A percentile compares a stretch with the other conserved stretches of the same genome.
phyloP scores from a whole-genome alignment of 139 green algal species.

The Chloropicon primus region DNA sequence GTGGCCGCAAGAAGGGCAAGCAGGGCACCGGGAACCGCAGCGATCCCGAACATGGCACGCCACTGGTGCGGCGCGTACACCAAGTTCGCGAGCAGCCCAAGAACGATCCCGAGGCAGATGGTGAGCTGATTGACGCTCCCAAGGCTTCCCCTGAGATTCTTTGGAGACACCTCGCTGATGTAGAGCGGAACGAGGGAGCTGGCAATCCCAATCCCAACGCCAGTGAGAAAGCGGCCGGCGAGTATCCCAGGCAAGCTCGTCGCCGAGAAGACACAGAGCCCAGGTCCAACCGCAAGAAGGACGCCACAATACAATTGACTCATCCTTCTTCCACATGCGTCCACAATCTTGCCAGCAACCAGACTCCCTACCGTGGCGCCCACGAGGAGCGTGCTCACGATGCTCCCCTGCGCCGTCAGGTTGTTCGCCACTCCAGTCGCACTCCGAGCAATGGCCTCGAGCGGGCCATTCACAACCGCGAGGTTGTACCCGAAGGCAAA shows the following conservation, averaged over 20 bases:
- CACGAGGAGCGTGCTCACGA: neutral
- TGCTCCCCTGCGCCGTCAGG: neutral
- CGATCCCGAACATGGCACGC: constrained; percentile 74
- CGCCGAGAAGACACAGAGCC: constrained; percentile 16
- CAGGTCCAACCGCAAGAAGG: neutral
- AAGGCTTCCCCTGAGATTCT: constrained; percentile 59
- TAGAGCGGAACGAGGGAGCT: constrained; percentile 86
- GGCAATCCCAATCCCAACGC: constrained; percentile 79
- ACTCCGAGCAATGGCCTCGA: constrained; percentile 32
- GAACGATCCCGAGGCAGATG: constrained; percentile 84
- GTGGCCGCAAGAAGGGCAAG: constrained; percentile 31
- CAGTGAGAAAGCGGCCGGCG: constrained; percentile 57
- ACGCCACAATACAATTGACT: neutral
- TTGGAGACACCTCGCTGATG: constrained; percentile 82
- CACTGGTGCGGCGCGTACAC: constrained; percentile 49
- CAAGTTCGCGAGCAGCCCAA: constrained; percentile 54
- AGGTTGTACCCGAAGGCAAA: constrained; percentile 77
- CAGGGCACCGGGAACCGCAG: constrained; percentile 43
- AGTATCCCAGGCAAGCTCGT: constrained; percentile 43
- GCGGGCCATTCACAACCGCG: constrained; percentile 73
- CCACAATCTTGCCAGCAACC: neutral
- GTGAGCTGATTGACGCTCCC: constrained; percentile 88
- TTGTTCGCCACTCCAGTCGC: neutral
- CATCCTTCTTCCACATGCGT: neutral
- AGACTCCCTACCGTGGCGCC: neutral